Percentiles rank a stretch among this genome's conserved stretches.
Evolutionary conservation across 768 basidiomycete genomes (phyloP).

Genomic region (Boletus edulis): DNA sequence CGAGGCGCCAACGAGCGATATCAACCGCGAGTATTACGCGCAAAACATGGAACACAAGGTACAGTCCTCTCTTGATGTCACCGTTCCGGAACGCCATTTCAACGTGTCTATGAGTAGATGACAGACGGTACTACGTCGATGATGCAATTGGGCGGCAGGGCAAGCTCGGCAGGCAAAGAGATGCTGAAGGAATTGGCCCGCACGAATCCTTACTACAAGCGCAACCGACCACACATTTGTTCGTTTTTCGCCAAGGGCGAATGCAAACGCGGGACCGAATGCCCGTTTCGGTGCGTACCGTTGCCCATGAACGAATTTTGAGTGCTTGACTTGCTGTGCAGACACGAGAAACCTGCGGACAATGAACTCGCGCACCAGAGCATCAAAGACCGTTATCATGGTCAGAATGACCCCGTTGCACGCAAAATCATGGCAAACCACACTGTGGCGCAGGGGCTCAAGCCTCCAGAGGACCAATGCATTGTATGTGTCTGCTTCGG

Average conservation of each 20-base stretch:
- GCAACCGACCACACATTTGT: constrained; percentile 91
- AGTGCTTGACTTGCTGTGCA: constrained; percentile 24
- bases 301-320: not conserved
- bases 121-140: constrained; percentile 63
- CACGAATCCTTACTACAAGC: constrained; percentile 96
- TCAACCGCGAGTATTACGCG: constrained; percentile 94
- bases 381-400: constrained; percentile 92
- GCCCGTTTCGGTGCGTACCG: constrained; percentile 71
- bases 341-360: constrained; percentile 86
- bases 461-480: constrained; percentile 83
- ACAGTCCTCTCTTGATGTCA: not conserved
- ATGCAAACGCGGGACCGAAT: constrained; percentile 87
- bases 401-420: constrained; percentile 91
- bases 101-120: constrained; percentile 45
- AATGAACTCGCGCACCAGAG: constrained; percentile 89
- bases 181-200: constrained; percentile 95
- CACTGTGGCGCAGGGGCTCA: constrained; percentile 79
- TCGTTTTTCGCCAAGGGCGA: constrained; percentile 96
- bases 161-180: constrained; percentile 85
- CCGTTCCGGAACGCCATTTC: not conserved
- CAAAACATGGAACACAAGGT: constrained; percentile 90
- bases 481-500: constrained; percentile 57
- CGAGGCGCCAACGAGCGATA: constrained; percentile 93
- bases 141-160: constrained; percentile 51
- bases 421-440: constrained; percentile 80